Evolutionary conservation across 108 stramenopile genomes (phyloP), one percentile per base, ranked within the genome.

Genomic region (Conticribra guillardii): DNA sequence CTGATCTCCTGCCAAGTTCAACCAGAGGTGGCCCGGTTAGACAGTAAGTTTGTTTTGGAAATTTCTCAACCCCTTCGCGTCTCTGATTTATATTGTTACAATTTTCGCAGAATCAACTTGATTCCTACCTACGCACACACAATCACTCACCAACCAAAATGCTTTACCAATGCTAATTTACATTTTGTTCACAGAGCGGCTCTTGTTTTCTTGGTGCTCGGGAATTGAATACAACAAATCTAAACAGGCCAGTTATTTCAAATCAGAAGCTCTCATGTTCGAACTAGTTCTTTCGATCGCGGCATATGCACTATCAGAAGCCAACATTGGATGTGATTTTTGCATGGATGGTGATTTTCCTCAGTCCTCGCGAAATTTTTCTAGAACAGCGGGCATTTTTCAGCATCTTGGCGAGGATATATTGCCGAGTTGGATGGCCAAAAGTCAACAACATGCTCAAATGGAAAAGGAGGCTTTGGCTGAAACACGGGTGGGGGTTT

Each of bases 191-290:
- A 32, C 4, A 73, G 83, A 88, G 68, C 85, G 83, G 19, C 50
- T 90, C 33, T 45, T 79, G 19, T 90, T 90, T 51, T 86, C 87
- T 50, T 95, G 94, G 94, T 64, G 31, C 27, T 89, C 91, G 15
- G 94, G 94, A 33, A 72, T 95, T 21, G 94, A 95, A 82, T 54
- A 65, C 29, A 74, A 63, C 49, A 71, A 76, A 58, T 33, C 32
- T 15, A 73, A 74, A 21, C 71, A 82, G 50, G 45, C 63, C 11
- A 51, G 65, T 18, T 78, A 64, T 29, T 92, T 86, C 69, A 81
- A 80, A 27, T 86, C 88, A 17, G 92, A 96, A 66, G 96, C 96
- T 0, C 80, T 96, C 45, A 94, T 96, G 96, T 94, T 85, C 63
- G 95, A 96, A 66, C 49, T 96, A 22, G 82, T 80, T 9, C 88